Percentiles rank a stretch among this genome's conserved stretches.
Evolutionary conservation across 2,329 filamentous ascomycete species (phyloP).

Genomic region (Sporothrix variecibatus): DNA sequence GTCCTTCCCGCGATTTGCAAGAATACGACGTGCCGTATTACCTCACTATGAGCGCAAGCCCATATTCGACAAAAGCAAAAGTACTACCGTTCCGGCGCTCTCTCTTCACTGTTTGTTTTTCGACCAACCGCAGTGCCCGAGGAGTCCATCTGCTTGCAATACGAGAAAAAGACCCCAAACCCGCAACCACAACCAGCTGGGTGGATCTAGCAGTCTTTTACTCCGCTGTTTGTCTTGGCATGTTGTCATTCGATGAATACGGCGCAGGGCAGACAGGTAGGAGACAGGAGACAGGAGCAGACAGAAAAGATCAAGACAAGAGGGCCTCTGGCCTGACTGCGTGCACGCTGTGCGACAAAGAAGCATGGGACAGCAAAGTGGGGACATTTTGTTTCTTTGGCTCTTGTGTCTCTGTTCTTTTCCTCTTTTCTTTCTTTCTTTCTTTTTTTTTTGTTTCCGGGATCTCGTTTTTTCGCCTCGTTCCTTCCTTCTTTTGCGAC

Average conservation of each 20-base stretch:
- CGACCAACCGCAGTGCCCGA: background rate
- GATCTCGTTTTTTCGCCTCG: background rate
- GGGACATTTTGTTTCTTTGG: background rate
- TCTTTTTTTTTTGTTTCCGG: background rate
- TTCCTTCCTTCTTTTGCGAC: background rate
- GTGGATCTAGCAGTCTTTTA: background rate
- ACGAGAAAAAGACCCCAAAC: background rate
- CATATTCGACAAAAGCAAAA: background rate
- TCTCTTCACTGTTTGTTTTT: background rate
- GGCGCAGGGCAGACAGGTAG: background rate
- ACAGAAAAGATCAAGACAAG: background rate
- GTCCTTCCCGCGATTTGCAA: background rate
- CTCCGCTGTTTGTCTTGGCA: conserved; percentile 21
- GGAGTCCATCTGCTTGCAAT: background rate
- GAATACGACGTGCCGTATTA: background rate
- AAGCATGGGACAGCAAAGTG: background rate
- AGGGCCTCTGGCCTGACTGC: background rate
- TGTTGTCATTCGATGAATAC: conserved; percentile 18
- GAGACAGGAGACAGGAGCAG: background rate
- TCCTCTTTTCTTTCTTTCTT: too few relatives aligned
- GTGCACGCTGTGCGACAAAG: conserved; percentile 4
- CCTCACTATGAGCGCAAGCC: background rate
- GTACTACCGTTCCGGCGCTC: background rate
- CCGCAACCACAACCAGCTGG: background rate
- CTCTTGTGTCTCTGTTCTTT: too few relatives aligned